These are phyloP conservation scores for Cicer yamashitae DNA, from an alignment of 306 rosid genomes.

Conservation along the genomic window DNA sequence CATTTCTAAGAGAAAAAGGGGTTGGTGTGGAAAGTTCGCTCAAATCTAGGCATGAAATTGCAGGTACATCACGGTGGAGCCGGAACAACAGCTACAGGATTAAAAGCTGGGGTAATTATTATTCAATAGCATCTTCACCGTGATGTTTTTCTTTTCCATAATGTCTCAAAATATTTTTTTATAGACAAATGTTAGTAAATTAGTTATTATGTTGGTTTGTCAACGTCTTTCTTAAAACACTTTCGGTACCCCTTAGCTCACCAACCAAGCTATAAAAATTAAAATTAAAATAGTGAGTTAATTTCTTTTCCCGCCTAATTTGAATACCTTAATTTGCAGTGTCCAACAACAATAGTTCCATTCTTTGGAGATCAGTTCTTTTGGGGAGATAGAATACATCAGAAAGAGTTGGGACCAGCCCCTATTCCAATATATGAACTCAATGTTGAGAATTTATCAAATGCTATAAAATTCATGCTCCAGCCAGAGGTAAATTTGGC, in stretches of 20 bases:
- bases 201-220: no score
- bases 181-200: no score
- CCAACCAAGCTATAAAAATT: no score
- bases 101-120: conserved; percentile 91
- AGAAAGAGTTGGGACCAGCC: conserved; percentile 81
- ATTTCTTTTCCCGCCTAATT: conserved; percentile 32
- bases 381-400: conserved; percentile 88
- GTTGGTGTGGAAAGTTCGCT: background rate
- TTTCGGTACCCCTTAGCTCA: no score
- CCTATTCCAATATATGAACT: conserved; percentile 85
- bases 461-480: conserved; percentile 86
- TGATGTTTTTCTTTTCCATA: conserved; percentile 18
- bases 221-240: no score
- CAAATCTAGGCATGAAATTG: conserved; percentile 32
- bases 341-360: conserved; percentile 95
- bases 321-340: conserved; percentile 57
- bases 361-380: conserved; percentile 99
- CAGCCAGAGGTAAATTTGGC: conserved; percentile 75
- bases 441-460: conserved; percentile 65
- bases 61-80: conserved; percentile 99
- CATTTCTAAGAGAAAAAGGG: conserved; percentile 9
- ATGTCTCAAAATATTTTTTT: no score
- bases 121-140: conserved; percentile 35
- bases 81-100: conserved; percentile 95
- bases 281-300: background rate